Evolutionary conservation across 495 filamentous ascomycete genomes (phyloP), one percentile per base, ranked within the genome.

Genomic region (Immersiella caudata): DNA sequence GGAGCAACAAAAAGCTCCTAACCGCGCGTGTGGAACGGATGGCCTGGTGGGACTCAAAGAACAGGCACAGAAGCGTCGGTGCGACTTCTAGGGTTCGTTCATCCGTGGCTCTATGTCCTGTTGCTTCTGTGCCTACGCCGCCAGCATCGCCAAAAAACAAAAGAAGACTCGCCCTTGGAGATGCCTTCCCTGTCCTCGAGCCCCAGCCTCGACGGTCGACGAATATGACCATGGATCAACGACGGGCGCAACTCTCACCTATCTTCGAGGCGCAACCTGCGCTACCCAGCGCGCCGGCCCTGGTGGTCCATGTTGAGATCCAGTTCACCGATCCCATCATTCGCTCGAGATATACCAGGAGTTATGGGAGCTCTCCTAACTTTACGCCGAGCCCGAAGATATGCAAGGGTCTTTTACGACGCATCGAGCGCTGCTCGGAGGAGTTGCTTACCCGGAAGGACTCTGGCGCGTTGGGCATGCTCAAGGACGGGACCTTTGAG

Each of bases 401-500:
- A 55, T 80, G 77, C 57, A 74, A 79, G 24, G 81, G 79, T 3
- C 70, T 84, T 8, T 66, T 83, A 22, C 77, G 80, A 40, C 80
- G 81, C 51, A 78, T 83, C 40, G 79, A 83, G 68, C 81, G 81
- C 65, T 83, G 80, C 68, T 79, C 75, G 50, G 63, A 81, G 62
- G 81, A 84, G 68, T 73, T 84, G 49, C 73, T 84, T 66, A 83
- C 81, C 12, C 75, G 81, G 57, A 81, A 78, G 62, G 81, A 84
- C 71, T 80, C 80, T 6, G 74, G 64, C n/a, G 81, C 81, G 14
- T 73, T 80, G 60, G 79, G 80, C 11, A 68, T 73, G 29, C 70
- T 73, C 64, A 75, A 70, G 64, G 76, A 75, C 50, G 79, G 72
- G 22, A 60, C 74, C 55, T 57, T 64, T 0, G 74, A 75, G 29